Percentiles rank a stretch among this genome's conserved stretches.
Conservation (phyloP, 192 early-diverging fungal species). For the Coemansia sp. region DNA sequence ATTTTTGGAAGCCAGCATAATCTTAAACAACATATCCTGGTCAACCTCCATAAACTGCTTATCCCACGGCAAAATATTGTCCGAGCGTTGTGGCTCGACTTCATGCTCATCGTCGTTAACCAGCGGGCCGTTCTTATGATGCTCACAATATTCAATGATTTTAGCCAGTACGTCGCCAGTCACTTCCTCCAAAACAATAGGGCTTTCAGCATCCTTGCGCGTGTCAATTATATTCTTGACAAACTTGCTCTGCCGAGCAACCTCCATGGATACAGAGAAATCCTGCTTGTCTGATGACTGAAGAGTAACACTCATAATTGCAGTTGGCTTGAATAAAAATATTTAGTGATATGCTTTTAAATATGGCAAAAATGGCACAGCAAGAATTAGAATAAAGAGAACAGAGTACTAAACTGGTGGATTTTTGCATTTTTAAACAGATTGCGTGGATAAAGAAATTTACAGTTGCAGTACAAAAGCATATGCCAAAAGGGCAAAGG, state of each 20-base stretch:
- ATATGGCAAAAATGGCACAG: too few species aligned
- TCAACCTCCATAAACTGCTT: conserved; percentile 77
- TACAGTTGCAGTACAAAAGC: neutral
- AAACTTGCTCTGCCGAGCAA: conserved; percentile 72
- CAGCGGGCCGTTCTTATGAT: conserved; percentile 72
- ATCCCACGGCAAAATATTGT: conserved; percentile 81
- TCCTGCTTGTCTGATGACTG: conserved; percentile 64
- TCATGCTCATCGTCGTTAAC: conserved; percentile 51
- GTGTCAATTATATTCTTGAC: conserved; percentile 83
- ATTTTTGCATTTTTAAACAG: too few species aligned
- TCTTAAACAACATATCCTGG: conserved; percentile 78
- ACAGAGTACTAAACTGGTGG: too few species aligned
- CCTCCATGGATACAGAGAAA: conserved; percentile 64
- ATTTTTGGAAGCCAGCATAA: conserved; percentile 85
- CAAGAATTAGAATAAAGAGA: too few species aligned
- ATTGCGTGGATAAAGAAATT: neutral
- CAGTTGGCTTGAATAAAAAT: neutral
- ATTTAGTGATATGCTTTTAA: neutral
- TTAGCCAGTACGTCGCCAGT: conserved; percentile 70
- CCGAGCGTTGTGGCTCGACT: conserved; percentile 59
- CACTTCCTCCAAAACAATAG: conserved; percentile 80
- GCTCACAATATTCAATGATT: conserved; percentile 82
- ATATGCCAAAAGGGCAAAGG: neutral
- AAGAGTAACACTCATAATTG: conserved; percentile 30
- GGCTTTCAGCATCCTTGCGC: conserved; percentile 62